phyloP scores from a whole-genome alignment of 257 asterid genomes.

The Solanum virginianum region DNA sequence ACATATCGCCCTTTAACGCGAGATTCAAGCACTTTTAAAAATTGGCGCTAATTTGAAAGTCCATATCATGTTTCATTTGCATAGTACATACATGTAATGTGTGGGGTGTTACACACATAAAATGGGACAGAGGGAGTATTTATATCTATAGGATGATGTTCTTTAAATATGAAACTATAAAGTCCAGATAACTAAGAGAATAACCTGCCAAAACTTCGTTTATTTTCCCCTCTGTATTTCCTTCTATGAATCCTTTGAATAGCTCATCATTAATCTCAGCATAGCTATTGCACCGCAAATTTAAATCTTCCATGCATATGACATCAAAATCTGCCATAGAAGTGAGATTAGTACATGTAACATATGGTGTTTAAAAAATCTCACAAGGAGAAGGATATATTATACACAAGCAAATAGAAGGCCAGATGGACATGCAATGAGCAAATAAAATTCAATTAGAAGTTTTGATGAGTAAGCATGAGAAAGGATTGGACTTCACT shows the following conservation, averaged over 20 bases:
- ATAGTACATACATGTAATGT: too few relatives aligned
- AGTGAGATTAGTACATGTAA: not conserved
- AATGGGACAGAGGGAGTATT: not conserved
- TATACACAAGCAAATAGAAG: not conserved
- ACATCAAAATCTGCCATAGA: not conserved
- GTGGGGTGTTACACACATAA: too few relatives aligned
- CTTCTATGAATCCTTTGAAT: conserved; percentile 17
- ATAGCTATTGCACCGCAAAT: conserved; percentile 20
- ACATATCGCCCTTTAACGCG: too few relatives aligned
- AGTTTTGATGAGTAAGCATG: too few relatives aligned
- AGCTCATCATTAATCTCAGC: conserved; percentile 21
- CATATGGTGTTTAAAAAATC: not conserved
- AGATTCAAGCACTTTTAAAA: too few relatives aligned
- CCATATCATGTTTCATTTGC: too few relatives aligned
- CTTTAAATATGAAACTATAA: not conserved
- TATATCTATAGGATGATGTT: too few relatives aligned
- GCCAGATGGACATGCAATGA: not conserved
- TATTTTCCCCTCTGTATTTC: conserved; percentile 11
- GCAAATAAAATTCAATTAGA: not conserved
- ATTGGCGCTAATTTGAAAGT: too few relatives aligned
- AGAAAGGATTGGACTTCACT: too few relatives aligned
- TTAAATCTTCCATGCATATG: conserved; percentile 15
- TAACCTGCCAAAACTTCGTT: conserved; percentile 25
- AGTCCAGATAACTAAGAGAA: not conserved
- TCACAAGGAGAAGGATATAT: not conserved